These are phyloP conservation scores for Sclerotinia spermophila DNA, from an alignment of 2,329 filamentous ascomycete species.

Conservation along the genomic window DNA sequence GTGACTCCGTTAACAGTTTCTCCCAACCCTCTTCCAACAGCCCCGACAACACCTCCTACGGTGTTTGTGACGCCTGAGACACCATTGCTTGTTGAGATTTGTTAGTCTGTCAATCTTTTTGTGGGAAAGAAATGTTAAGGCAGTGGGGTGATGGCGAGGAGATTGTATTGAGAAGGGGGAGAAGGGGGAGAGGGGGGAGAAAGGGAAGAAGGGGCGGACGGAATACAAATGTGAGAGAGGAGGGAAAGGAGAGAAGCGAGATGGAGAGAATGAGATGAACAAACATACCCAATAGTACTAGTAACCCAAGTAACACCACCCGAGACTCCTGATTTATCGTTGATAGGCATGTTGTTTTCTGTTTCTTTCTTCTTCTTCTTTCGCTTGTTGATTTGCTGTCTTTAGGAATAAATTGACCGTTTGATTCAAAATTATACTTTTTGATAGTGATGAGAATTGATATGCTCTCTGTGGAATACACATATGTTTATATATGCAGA, in stretches of 20 bases:
- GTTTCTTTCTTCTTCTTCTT: neutral
- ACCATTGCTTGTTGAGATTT: conserved; percentile 23
- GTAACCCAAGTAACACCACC: conserved; percentile 25
- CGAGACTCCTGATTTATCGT: conserved; percentile 23
- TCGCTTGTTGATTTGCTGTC: neutral
- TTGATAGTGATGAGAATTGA: neutral
- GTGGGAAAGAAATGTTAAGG: too few relatives aligned
- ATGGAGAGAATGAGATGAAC: too few relatives aligned
- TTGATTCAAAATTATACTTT: neutral
- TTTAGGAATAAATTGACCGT: neutral
- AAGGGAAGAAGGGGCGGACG: neutral
- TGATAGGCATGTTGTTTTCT: neutral
- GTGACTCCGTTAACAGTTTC: conserved; percentile 30
- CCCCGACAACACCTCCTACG: conserved; percentile 27
- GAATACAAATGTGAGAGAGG: neutral
- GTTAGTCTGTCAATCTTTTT: neutral
- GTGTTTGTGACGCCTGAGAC: conserved; percentile 28
- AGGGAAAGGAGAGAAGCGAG: neutral
- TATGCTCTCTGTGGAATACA: neutral
- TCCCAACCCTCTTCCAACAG: conserved; percentile 29
- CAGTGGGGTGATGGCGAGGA: neutral
- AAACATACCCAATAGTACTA: conserved; percentile 23
- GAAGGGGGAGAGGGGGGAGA: neutral
- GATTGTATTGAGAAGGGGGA: neutral
- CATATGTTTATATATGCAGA: neutral